A percentile compares a stretch with the other conserved stretches of the same genome.
Evolutionary conservation across 305 asterid species (phyloP).

Genomic region (Fraxinus albicans): DNA sequence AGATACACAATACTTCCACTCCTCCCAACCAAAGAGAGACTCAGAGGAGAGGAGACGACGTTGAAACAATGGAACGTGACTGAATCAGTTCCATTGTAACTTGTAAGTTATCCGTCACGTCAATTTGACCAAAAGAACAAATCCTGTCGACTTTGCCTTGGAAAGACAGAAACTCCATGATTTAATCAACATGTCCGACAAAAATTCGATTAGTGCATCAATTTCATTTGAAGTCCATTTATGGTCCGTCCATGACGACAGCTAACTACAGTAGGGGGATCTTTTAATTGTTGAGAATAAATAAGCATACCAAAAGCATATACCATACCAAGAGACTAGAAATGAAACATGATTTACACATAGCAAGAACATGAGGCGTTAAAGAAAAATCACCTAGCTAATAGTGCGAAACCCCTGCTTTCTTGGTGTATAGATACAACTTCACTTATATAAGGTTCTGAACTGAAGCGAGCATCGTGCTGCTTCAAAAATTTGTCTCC

Average conservation of each 20-base stretch:
- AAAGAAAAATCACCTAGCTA: slow-evolving; percentile 72
- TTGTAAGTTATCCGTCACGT: neutral
- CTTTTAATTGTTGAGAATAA: neutral
- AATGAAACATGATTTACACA: neutral
- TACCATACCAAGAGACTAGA: neutral
- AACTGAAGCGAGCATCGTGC: slow-evolving; percentile 84
- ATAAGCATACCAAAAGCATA: neutral
- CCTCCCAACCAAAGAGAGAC: neutral
- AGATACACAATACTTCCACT: neutral
- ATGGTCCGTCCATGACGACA: neutral
- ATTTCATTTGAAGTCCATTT: neutral
- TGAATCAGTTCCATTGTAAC: neutral
- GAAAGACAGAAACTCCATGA: neutral
- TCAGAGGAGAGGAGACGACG: neutral
- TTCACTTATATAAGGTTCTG: slow-evolving; percentile 90
- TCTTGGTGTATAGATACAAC: slow-evolving; percentile 51
- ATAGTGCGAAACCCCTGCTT: slow-evolving; percentile 60
- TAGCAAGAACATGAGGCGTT: slow-evolving; percentile 1
- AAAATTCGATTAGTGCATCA: neutral
- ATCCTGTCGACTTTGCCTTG: neutral
- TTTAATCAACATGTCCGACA: neutral
- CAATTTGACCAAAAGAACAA: neutral
- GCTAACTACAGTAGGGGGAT: neutral
- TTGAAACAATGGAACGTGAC: neutral
- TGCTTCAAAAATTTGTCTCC: slow-evolving; percentile 97